Evolutionary conservation across 2,329 filamentous ascomycete species (phyloP), one percentile per base, ranked within the genome.

Genomic region (Aureobasidium sp.): DNA sequence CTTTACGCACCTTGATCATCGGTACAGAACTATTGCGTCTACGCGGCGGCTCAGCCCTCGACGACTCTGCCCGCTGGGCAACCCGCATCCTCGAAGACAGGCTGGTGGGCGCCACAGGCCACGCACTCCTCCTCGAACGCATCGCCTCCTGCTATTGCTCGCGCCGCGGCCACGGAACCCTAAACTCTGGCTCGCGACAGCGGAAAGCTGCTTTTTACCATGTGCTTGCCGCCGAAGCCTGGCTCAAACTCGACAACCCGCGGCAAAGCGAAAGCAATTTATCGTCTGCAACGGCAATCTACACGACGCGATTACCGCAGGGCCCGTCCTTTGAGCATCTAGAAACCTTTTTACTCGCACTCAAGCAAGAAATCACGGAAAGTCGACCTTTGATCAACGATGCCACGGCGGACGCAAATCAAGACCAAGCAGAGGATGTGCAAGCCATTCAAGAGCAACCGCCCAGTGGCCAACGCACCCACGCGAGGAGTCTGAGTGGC

Each of bases 141-240:
- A 83, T 97, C 22, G 89, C 90, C 0, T 85, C 88, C 2, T 96
- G 90, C 76, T 97, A 93, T 74, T 84, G 85, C 0, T 86, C 88
- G 3, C 90, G 89, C 67, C 81, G 81, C 29, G 87, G 89, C 2
- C 76, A 85, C 3, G 87, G 87, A 1, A 83, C 82, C 9, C 82
- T 86, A 64, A 78, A 78, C 41, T 89, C 87, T 80, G 91, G 92
- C 17, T 81, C 83, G 9, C 83, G 93, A 64, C 83, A 82, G 64
- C 83, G 94, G 53, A 99, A 97, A 78, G 89, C 92, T 2, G 94
- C 90, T 0, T 83, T 96, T 66, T 99, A 92, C 92, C 88, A 87
- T 67, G 82, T 94, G 25, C 81, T 96, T 42, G 88, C 90, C 1
- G 87, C 91, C 0, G 89, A 96, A 68, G 83, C 86, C 1, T 99